Base-by-base conservation (phyloP, 345 rosid species). In the Syzygium grande region DNA sequence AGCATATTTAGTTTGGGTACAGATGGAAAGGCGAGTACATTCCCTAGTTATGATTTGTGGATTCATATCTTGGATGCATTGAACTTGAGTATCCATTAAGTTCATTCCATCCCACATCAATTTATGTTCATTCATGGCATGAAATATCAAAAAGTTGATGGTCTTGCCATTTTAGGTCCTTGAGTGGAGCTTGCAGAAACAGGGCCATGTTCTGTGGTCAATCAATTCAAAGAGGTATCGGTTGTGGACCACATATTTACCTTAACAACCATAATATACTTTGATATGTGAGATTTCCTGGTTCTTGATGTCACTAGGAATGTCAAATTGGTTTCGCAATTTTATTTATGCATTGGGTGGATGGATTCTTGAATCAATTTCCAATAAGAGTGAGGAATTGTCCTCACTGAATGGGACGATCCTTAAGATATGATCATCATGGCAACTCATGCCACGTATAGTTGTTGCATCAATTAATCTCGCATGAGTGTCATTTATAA, bases 171-270 rank as follows among this genome's bases (percentile, higher is more conserved):
- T 68, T 56, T 90, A 95, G 97, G 92, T 95, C 79, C 89, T 94
- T 86, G 97, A 95, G 84, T 95, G 97, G 97, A 95, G 97, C 91
- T 92, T 95, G 94, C 96, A 94, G 86, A 94, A 94, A 86, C 95
- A 95, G 88, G 97, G 96, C 51, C 94, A 90, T 43, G 89, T 95
- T 88, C 94, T 95, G 85, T 95, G 96, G 97, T 94, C 97, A 59
- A 93, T 92, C 86, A 92, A 89, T 88, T 90, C 93, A 89, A 85
- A 91, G 92, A 91, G 97, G 97, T 95, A 91, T 51, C 52, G 58
- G 51, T 65, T 56, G 25, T 23, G 7, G 43, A 38, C 61, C 51
- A 34, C 41, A 11, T 85, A 19, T 55, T 13, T 29, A 13, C 83
- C 83, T 73, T 21, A 25, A 73, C 49, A 73, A 19, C 21, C 83